phyloP scores from a whole-genome alignment of 139 green algal genomes.

The Picochlorum sp. region DNA sequence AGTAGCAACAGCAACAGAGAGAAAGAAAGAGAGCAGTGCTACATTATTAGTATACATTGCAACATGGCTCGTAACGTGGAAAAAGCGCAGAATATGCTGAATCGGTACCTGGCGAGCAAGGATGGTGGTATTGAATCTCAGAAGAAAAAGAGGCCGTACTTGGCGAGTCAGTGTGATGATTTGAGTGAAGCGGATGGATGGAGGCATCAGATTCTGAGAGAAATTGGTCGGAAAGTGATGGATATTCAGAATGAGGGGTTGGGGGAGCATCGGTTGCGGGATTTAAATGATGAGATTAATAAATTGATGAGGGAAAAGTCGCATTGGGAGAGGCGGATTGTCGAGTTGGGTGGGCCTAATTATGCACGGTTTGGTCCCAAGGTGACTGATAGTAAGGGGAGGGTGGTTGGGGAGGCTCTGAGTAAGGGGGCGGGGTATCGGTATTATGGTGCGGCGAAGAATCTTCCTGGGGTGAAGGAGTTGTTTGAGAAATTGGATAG shows the following conservation, averaged over 20 bases:
- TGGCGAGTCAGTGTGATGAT: slow-evolving; percentile 84
- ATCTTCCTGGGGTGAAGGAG: slow-evolving; percentile 93
- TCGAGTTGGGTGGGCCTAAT: slow-evolving; percentile 92
- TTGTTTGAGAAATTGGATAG: slow-evolving; percentile 90
- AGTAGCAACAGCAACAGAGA: neutral
- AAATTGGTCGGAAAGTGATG: slow-evolving; percentile 95
- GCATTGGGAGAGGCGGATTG: slow-evolving; percentile 93
- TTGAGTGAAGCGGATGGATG: slow-evolving; percentile 92
- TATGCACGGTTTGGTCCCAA: slow-evolving; percentile 72
- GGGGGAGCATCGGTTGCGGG: slow-evolving; percentile 89
- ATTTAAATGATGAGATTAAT: slow-evolving; percentile 99
- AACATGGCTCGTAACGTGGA: slow-evolving; percentile 95
- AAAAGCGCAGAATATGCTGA: slow-evolving; percentile 97
- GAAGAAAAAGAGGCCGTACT: slow-evolving; percentile 70
- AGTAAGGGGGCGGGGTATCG: slow-evolving; percentile 60
- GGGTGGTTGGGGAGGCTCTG: slow-evolving; percentile 30
- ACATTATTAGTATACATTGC: slow-evolving; percentile 36
- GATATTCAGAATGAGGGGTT: slow-evolving; percentile 99
- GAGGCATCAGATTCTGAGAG: slow-evolving; percentile 89
- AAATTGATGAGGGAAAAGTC: slow-evolving; percentile 97
- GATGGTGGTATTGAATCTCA: slow-evolving; percentile 48
- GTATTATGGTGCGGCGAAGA: slow-evolving; percentile 99
- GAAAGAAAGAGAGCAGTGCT: neutral
- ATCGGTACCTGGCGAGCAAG: slow-evolving; percentile 67
- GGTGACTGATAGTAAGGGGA: slow-evolving; percentile 55